Evolutionary conservation across 2,329 filamentous ascomycete genomes (phyloP).

Genomic region (Grosmannia clavigera): DNA sequence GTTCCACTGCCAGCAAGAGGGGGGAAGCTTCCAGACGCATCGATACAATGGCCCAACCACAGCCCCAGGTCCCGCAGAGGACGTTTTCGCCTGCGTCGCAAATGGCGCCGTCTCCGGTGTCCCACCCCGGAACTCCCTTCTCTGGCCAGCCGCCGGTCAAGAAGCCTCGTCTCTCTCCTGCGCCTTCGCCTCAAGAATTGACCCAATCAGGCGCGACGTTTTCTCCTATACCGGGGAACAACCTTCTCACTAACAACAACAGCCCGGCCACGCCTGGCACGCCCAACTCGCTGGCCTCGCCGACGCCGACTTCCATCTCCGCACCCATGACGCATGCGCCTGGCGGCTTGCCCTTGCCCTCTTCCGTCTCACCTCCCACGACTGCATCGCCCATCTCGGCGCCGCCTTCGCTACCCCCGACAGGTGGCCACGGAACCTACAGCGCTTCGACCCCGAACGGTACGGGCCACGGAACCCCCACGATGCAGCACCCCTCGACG

Average conservation of each 20-base stretch:
- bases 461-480: background rate
- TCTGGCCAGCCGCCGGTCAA: constrained; percentile 15
- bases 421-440: background rate
- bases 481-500: background rate
- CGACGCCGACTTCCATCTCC: constrained; percentile 10
- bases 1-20: background rate
- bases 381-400: constrained; percentile 4
- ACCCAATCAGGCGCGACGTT: constrained; percentile 4
- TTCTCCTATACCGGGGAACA: constrained; percentile 1
- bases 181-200: constrained; percentile 8
- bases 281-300: constrained; percentile 11
- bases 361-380: constrained; percentile 32
- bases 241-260: background rate
- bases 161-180: constrained; percentile 11
- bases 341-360: constrained; percentile 39
- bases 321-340: background rate
- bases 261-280: constrained; percentile 11
- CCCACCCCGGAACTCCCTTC: constrained; percentile 9
- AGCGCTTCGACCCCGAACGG: background rate
- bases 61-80: constrained; percentile 28
- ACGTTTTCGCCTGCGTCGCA: constrained; percentile 13
- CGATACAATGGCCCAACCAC: constrained; percentile 45
- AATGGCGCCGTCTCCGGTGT: constrained; percentile 12
- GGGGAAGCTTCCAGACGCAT: background rate
- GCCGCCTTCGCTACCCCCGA: background rate